Percentiles rank a stretch among this genome's conserved stretches.
Conservation (phyloP, 495 filamentous ascomycete species). For the Amphirosellinia nigrospora region DNA sequence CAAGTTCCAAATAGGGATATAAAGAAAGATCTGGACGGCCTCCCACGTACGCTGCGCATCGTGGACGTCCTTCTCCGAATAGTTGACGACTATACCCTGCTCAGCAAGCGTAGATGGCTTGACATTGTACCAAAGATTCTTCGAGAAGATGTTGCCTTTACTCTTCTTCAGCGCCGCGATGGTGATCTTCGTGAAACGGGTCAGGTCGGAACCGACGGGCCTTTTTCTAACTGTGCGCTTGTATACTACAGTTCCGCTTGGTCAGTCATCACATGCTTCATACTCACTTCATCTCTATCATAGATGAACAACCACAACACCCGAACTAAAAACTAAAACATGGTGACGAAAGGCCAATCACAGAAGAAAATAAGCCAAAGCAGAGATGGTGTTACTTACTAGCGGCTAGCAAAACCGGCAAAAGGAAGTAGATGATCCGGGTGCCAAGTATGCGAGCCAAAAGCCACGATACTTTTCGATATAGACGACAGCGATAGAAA, state of each 20-base stretch:
- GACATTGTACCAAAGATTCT: conserved; percentile 56
- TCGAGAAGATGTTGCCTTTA: conserved; percentile 54
- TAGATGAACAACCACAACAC: neutral
- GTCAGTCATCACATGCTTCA: conserved; percentile 9
- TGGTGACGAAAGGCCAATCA: neutral
- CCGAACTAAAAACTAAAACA: neutral
- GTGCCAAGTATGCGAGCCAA: conserved; percentile 70
- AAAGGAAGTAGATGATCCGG: conserved; percentile 53
- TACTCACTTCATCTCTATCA: neutral
- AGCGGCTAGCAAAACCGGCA: conserved; percentile 48
- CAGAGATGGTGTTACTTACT: conserved; percentile 12
- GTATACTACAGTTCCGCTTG: conserved; percentile 37
- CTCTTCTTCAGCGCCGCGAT: conserved; percentile 46
- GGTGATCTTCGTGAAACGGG: conserved; percentile 47
- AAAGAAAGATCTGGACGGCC: conserved; percentile 62
- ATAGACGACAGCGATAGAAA: conserved; percentile 68
- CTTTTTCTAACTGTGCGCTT: conserved; percentile 46
- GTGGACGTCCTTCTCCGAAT: conserved; percentile 57
- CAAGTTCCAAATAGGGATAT: conserved; percentile 57
- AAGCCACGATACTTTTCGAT: conserved; percentile 70
- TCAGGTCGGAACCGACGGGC: conserved; percentile 51
- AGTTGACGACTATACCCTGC: conserved; percentile 45
- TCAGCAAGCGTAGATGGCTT: conserved; percentile 52
- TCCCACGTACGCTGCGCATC: conserved; percentile 54
- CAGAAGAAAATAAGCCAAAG: neutral